phyloP scores from a whole-genome alignment of 306 rosid species.

The Cucumis sativus region Cucumber_9930_V3 NC_026660.2:26073001-26073500 shows the following conservation, averaged over 20 bases:
- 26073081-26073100: constrained; percentile 58
- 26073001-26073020: constrained; percentile 54
- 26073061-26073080: constrained; percentile 59
- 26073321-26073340: neutral
- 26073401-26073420: constrained; percentile 38
- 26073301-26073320: neutral
- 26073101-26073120: constrained; percentile 74
- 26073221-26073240: constrained; percentile 34
- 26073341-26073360: neutral
- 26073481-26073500: constrained; percentile 65
- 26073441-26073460: constrained; percentile 58
- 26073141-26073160: constrained; percentile 66
- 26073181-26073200: constrained; percentile 37
- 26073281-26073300: neutral
- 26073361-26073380: neutral
- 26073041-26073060: constrained; percentile 14
- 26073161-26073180: constrained; percentile 62
- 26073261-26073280: neutral
- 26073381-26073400: neutral
- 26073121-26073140: constrained; percentile 92
- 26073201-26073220: constrained; percentile 80
- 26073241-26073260: neutral
- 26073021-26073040: constrained; percentile 21
- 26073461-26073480: constrained; percentile 42
- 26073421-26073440: constrained; percentile 87